These are phyloP conservation scores for Cercis canadensis DNA, from an alignment of 306 rosid species.

Conservation along the genomic window DNA sequence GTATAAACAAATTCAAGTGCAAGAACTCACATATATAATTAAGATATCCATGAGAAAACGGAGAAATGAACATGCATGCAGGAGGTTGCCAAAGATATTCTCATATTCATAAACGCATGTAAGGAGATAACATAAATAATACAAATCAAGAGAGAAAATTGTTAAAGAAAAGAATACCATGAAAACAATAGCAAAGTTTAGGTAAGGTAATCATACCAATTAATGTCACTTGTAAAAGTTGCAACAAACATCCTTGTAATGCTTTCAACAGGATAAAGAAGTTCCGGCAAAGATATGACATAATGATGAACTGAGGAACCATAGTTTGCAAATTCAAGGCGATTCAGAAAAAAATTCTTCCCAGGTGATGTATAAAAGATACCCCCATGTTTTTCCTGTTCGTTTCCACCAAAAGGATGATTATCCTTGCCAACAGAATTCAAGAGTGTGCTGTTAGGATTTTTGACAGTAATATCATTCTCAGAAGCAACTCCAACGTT, in stretches of 20 bases:
- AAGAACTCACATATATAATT: not conserved
- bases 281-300: conserved; percentile 65
- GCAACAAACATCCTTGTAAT: conserved; percentile 71
- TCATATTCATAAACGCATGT: conserved; percentile 11
- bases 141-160: not conserved
- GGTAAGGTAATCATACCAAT: conserved; percentile 54
- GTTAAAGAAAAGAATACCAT: conserved; percentile 22
- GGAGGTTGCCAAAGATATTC: conserved; percentile 9
- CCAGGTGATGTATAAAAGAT: conserved; percentile 56
- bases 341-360: conserved; percentile 68
- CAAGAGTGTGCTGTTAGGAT: conserved; percentile 8
- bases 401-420: conserved; percentile 33
- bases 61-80: not conserved
- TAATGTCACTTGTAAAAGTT: conserved; percentile 76
- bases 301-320: conserved; percentile 34
- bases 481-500: conserved; percentile 26
- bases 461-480: conserved; percentile 21
- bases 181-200: conserved; percentile 24
- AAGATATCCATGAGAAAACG: conserved; percentile 14
- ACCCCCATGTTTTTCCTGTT: conserved; percentile 14
- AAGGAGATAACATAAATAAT: conserved; percentile 8
- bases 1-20: conserved; percentile 20
- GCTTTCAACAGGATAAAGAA: conserved; percentile 72
- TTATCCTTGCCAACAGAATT: conserved; percentile 33
- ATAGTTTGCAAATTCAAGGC: conserved; percentile 48